phyloP scores from a whole-genome alignment of 495 filamentous ascomycete species.

The Cercophora sp. region DNA sequence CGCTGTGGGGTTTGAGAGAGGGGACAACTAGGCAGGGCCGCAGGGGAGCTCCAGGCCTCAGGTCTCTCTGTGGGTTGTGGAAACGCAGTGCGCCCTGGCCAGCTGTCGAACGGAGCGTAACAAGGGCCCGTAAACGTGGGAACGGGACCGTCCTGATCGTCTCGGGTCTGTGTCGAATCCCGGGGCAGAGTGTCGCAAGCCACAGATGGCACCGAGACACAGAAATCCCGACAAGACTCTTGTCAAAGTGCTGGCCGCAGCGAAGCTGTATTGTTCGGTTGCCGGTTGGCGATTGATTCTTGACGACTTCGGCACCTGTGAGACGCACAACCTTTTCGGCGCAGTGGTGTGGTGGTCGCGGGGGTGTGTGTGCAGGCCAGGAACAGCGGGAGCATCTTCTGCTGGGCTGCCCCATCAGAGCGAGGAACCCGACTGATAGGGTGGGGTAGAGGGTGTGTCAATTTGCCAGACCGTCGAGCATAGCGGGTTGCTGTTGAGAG shows the following conservation, averaged over 20 bases:
- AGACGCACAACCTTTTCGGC: background rate
- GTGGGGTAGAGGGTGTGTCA: background rate
- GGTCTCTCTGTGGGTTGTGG: no score
- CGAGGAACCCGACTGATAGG: conserved; percentile 5
- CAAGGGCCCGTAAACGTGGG: conserved; percentile 10
- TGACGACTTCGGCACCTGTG: conserved; percentile 2
- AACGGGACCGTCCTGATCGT: conserved; percentile 17
- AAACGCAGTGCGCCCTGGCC: conserved; percentile 1
- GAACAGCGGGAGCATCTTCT: background rate
- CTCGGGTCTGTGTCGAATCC: conserved; percentile 18
- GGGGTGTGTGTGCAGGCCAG: background rate
- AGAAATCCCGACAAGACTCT: no score
- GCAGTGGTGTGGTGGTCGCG: background rate
- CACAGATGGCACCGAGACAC: no score
- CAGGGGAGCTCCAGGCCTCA: no score
- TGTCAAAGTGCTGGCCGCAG: no score
- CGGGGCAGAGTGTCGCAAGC: background rate
- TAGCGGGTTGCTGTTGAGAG: conserved; percentile 9
- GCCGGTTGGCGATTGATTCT: no score
- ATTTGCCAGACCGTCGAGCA: conserved; percentile 17
- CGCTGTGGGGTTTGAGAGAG: background rate
- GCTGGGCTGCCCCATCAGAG: background rate
- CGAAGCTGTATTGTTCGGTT: no score
- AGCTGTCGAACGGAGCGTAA: background rate
- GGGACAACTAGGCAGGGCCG: no score